Base-by-base conservation (phyloP, 1,139 yeast species). In the Saccharomycopsis hybrid region DNA sequence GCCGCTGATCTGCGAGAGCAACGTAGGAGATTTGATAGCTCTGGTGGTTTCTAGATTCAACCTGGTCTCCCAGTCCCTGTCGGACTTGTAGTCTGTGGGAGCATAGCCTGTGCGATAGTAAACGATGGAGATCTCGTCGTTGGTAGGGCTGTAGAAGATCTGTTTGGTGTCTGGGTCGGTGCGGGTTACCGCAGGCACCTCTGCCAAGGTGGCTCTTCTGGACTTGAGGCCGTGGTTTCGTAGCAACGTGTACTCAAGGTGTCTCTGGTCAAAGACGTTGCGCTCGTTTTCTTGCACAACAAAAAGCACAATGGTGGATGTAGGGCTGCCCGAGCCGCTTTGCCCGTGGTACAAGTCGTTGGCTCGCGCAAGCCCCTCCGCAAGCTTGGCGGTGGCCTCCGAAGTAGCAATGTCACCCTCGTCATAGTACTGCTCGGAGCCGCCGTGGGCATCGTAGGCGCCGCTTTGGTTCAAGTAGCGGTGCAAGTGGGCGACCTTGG, bases 11-110 rank as follows among this genome's bases (percentile, higher is more conserved):
- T 94, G 98, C 1, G 95, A 88, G 55, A 87, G 70, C 36, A 92
- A 69, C 2, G 95, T 82, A 2, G 98, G 98, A 56, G 96, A 90
- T 64, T 92, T 90, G 56, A 92, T 83, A 1, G 97, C 96, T 48
- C 71, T 67, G 5, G 92, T 76, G 29, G 78, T 73, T 63, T 92
- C 98, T 53, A 92, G 72, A 41, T 70, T 64, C 27, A 78, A 71
- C 60, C 98, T 76, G 8, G 87, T 82, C n/a, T 75, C 75, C 98
- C 98, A 94, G 41, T 86, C 80, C 13, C 64, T 64, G 44, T 77
- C 74, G 13, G 72, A 58, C 7, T 76, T 73, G 65, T 83, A 88
- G 63, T 85, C 95, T 5, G 71, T 63, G 4, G 97, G 97, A 0
- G 85, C 78, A 65, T 92, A 92, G 0, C 95, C 97, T 0, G 96